Evolutionary conservation across 352 stramenopile genomes (phyloP), one percentile per base, ranked within the genome.

Genomic region (Peronospora belbahrii): DNA sequence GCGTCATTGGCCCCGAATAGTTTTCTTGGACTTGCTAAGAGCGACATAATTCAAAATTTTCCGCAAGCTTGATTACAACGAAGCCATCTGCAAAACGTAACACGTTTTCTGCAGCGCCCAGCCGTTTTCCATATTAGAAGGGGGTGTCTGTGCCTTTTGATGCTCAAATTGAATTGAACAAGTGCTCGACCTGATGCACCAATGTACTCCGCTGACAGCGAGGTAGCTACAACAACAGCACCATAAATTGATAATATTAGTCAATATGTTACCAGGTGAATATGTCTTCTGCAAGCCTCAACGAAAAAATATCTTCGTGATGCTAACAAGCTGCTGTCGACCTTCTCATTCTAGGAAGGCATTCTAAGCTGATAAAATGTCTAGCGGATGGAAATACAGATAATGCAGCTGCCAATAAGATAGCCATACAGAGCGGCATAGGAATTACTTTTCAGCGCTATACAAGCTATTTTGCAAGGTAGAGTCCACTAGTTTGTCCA

Each of bases 401-500:
- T 33, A 37, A 43, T 42, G 33, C 27, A 40, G 18, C 20, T 15
- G 42, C 35, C 40, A 24, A 38, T 36, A 18, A n/a, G n/a, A n/a
- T n/a, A n/a, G n/a, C n/a, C n/a, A n/a, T n/a, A n/a, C n/a, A n/a
- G n/a, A n/a, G n/a, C n/a, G n/a, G n/a, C n/a, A n/a, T n/a, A n/a
- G n/a, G 17, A 22, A 47, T 62, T 32, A 66, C 38, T 66, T 47
- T 14, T 53, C 48, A 4, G 38, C 20, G 39, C 42, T 56, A 25
- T 15, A 42, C 24, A 46, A 61, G 38, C 41, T 56, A 24, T 49
- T 61, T 44, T 46, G 58, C 49, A 85, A 48, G 22, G 73, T 85
- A 8, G 72, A 83, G 54, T 87, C 72, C 36, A 87, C 75, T 19
- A 89, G 52, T 44, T 85, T 85, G 59, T 89, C 75, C 35, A 89